A percentile compares a stretch with the other conserved stretches of the same genome.
These are phyloP conservation scores for Lasiodiplodia sp. DNA, from an alignment of 2,329 filamentous ascomycete species.

Conservation along the genomic window DNA sequence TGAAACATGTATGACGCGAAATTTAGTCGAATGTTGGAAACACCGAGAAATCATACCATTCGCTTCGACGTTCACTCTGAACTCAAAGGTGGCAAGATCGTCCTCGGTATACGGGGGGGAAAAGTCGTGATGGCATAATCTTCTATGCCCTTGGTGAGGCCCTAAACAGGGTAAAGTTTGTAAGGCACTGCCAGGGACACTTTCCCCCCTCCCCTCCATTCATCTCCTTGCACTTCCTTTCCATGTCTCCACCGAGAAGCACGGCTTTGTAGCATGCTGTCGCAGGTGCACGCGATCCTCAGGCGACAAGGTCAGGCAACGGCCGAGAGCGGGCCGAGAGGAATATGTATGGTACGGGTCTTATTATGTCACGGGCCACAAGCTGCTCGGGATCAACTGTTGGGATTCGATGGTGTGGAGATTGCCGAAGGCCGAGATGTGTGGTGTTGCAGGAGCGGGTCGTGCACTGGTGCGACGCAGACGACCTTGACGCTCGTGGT, in stretches of 20 bases:
- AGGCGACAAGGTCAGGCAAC: background rate
- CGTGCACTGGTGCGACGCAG: constrained; percentile 21
- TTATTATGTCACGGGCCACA: background rate
- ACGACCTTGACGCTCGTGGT: background rate
- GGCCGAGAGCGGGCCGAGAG: background rate
- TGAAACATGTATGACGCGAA: no score
- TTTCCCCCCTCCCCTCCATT: no score
- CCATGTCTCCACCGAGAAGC: background rate
- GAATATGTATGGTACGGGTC: background rate
- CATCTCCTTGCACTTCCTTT: no score
- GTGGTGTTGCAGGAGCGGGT: constrained; percentile 5
- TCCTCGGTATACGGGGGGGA: background rate
- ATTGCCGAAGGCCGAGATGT: background rate
- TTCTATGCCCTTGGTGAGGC: background rate
- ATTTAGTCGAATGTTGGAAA: no score
- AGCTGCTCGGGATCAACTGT: background rate
- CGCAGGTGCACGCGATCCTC: background rate
- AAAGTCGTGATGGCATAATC: background rate
- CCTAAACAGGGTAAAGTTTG: background rate
- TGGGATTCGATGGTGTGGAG: background rate
- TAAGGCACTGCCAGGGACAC: no score
- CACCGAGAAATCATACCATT: background rate
- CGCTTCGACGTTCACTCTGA: background rate
- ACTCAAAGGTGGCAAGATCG: background rate
- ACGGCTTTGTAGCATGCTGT: background rate